Conservation (phyloP, 768 basidiomycete genomes). For the Hirschioporus abietinus region DNA sequence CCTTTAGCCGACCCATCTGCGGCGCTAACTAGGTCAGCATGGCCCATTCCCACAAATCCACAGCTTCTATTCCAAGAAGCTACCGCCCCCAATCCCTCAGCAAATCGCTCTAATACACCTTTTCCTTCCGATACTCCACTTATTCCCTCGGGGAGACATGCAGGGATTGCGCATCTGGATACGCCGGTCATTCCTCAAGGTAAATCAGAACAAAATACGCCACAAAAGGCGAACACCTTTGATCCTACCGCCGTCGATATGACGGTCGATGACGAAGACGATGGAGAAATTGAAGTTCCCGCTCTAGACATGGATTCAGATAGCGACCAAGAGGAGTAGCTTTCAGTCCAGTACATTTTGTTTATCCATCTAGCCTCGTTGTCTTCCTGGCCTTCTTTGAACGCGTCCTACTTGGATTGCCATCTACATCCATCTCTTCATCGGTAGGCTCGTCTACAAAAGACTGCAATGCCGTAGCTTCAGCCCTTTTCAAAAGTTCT, state of each 20-base stretch:
- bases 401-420: neutral
- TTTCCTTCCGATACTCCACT: no score
- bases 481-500: neutral
- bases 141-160: no score
- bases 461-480: neutral
- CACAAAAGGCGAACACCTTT: neutral
- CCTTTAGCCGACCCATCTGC: no score
- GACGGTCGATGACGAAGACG: slow-evolving; percentile 61
- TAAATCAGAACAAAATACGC: neutral
- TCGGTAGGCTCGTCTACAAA: slow-evolving; percentile 29
- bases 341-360: neutral
- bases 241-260: slow-evolving; percentile 21
- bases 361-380: neutral
- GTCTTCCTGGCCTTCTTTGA: neutral
- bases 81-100: no score
- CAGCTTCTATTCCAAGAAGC: no score
- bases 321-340: slow-evolving; percentile 47
- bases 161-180: no score
- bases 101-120: no score
- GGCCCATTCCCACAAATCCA: no score
- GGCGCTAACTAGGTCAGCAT: no score
- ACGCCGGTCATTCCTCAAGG: no score
- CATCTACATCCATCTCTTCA: slow-evolving; percentile 21
- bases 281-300: slow-evolving; percentile 41
- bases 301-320: slow-evolving; percentile 75